Evolutionary conservation across 768 basidiomycete genomes (phyloP).

Genomic region (Mycena crocata): DNA sequence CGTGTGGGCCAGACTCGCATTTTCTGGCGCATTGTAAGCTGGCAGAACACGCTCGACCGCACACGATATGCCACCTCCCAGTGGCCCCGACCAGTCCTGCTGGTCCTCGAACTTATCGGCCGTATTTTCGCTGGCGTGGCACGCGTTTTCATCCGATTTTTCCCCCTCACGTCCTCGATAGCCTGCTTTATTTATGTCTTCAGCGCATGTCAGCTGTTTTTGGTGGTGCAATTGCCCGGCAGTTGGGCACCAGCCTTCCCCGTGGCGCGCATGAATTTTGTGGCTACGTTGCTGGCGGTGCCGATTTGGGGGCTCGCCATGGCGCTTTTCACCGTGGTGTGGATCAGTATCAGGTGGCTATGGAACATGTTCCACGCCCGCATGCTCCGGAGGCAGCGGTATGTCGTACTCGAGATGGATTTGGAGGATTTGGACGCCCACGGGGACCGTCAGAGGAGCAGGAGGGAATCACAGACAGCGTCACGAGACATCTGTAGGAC

Average conservation of each 20-base stretch:
- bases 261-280: background rate
- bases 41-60: background rate
- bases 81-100: background rate
- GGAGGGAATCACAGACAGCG: too few relatives aligned
- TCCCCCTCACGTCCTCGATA: background rate
- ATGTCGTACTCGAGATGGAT: background rate
- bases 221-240: background rate
- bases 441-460: too few relatives aligned
- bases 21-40: too few relatives aligned
- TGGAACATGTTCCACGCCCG: background rate
- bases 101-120: background rate
- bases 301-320: constrained; percentile 6
- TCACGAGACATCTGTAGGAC: too few relatives aligned
- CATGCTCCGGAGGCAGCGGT: background rate
- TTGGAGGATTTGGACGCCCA: background rate
- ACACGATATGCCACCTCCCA: background rate
- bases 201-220: background rate
- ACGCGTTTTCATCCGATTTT: background rate
- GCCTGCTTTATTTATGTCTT: background rate
- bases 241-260: background rate
- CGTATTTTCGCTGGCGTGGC: background rate
- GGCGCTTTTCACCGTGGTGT: background rate
- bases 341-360: background rate
- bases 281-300: background rate
- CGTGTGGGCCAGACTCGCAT: too few relatives aligned